Base-by-base conservation (phyloP, 768 basidiomycete genomes). In the Solioccasus polychromus region DNA sequence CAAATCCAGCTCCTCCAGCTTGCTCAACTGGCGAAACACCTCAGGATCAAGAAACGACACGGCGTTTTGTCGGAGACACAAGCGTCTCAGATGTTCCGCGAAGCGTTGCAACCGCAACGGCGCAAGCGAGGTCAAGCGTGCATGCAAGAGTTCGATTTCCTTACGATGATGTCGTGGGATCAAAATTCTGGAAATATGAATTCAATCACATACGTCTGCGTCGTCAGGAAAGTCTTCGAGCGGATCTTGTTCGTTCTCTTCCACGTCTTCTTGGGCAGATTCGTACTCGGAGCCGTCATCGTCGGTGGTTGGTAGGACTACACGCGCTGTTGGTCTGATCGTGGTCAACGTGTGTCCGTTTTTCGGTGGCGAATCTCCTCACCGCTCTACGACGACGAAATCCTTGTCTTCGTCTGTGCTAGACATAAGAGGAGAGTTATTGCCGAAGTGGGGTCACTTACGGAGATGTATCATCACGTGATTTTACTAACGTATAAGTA, bases 61-160 rank as follows among this genome's bases (percentile, higher is more conserved):
- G 45, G 78, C 77, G 64, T 96, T 97, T 68, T 95, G 92, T 29
- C 93, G 78, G 19, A 97, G 74, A 68, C 89, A 93, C 9, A 96
- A 71, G 38, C 73, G 80, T 66, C 77, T 84, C 45, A 96, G 70
- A 54, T 82, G 71, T 2, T 52, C 64, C 5, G 79, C 81, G 62
- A 95, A 96, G 12, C 93, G 77, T 3, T 77, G 71, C 11, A 95
- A 74, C 22, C 79, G 78, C n/a, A 95, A 72, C 15, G 73, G 75
- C 11, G 70, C 71, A 2, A 92, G 74, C 14, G 86, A 82, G 41
- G 75, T 76, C 39, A 96, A 76, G 23, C 88, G 82, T 3, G 83
- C 74, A 63, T 95, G 91, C 7, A 91, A 73, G 26, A 96, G 79
- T 51, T 94, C 90, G 28, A 96, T 73, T 54, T 95, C 92, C 93